Evolutionary conservation across 2,329 filamentous ascomycete genomes (phyloP).

Genomic region (Penicillium corylophilum): DNA sequence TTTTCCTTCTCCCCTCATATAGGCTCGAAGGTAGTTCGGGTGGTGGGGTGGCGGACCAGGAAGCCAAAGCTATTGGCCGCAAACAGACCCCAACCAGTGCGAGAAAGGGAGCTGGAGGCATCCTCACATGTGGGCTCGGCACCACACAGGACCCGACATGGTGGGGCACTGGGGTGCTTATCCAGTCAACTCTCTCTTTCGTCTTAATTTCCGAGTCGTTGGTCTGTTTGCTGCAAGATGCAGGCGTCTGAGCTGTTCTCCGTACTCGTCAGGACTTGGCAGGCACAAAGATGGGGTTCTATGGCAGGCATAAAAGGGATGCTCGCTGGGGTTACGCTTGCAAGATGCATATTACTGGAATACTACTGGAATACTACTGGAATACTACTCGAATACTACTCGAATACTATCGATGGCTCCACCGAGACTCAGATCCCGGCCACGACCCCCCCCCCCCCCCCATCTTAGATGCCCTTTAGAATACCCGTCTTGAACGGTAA

Average conservation of each 20-base stretch:
- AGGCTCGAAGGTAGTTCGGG: neutral
- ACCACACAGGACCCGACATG: conserved; percentile 12
- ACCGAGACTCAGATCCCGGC: neutral
- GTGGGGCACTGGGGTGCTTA: conserved; percentile 34
- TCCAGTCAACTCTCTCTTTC: conserved; percentile 11
- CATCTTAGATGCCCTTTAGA: neutral
- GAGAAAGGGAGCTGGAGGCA: neutral
- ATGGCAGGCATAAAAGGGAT: neutral
- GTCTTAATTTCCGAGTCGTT: conserved; percentile 7
- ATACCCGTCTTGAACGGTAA: neutral
- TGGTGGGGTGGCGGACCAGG: conserved; percentile 6
- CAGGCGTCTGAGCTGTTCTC: neutral
- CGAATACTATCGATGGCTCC: neutral
- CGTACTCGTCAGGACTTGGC: conserved; percentile 13
- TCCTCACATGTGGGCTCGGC: neutral
- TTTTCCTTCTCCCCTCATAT: neutral
- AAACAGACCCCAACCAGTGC: conserved; percentile 3
- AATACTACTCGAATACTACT: neutral
- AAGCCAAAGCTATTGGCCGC: conserved; percentile 1
- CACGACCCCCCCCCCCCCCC: neutral
- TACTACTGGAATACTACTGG: neutral
- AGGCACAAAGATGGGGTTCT: conserved; percentile 15
- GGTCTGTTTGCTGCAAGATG: conserved; percentile 5
- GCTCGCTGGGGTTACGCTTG: neutral
- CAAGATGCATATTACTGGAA: neutral